These are phyloP conservation scores for Talaromyces verruculosus DNA, from an alignment of 2,329 filamentous ascomycete species.

Conservation along the genomic window DNA sequence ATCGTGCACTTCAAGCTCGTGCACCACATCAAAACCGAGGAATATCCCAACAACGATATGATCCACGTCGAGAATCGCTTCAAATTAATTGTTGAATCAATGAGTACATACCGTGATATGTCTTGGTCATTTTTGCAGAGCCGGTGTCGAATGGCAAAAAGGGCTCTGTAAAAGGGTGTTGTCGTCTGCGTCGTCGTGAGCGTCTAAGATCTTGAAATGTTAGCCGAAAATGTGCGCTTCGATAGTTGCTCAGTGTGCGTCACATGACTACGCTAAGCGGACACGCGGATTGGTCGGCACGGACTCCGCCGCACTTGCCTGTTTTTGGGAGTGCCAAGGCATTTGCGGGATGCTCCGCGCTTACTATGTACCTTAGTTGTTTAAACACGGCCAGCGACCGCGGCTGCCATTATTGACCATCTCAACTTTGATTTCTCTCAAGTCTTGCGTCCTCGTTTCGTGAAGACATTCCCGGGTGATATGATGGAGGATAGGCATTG, in stretches of 20 bases:
- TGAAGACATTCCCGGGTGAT: not conserved
- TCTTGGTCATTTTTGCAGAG: slow-evolving; percentile 35
- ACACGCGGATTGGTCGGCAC: slow-evolving; percentile 23
- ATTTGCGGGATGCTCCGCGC: not conserved
- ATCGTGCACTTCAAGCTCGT: slow-evolving; percentile 3
- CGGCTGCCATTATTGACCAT: not conserved
- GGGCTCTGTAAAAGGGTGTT: slow-evolving; percentile 25
- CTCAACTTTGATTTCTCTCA: not conserved
- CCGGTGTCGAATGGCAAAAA: slow-evolving; percentile 25
- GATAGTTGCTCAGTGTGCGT: slow-evolving; percentile 28
- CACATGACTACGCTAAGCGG: slow-evolving; percentile 32
- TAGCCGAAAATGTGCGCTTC: slow-evolving; percentile 28
- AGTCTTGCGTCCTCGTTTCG: not conserved
- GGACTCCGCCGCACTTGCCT: not conserved
- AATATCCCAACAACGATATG: not conserved
- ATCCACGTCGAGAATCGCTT: slow-evolving; percentile 15
- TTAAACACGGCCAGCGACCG: not conserved
- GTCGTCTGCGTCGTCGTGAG: slow-evolving; percentile 26
- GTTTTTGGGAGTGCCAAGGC: not conserved
- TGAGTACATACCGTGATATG: slow-evolving; percentile 32
- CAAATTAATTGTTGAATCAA: slow-evolving; percentile 15
- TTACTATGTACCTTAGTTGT: not conserved
- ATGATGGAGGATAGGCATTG: not conserved
- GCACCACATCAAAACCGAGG: not conserved
- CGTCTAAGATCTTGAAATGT: slow-evolving; percentile 24